A percentile compares a stretch with the other conserved stretches of the same genome.
Conservation (phyloP, 129 eudicot species). For the sunflower (Helianthus annuus) region DNA sequence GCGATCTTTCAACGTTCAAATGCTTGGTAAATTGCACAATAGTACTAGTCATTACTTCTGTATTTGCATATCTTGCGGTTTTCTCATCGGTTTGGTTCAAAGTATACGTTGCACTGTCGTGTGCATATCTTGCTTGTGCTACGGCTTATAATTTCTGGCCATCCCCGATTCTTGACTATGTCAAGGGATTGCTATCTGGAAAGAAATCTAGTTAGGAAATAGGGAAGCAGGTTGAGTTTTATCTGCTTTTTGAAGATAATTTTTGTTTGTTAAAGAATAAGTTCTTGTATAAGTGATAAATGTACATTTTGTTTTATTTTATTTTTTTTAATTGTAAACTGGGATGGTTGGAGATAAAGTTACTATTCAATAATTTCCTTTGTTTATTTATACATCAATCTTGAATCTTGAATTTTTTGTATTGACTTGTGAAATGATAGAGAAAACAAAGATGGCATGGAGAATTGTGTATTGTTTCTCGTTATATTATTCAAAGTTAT, state of each 20-base stretch:
- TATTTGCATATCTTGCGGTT: slow-evolving; percentile 52
- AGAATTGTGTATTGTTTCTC: no score
- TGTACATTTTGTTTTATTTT: slow-evolving; percentile 15
- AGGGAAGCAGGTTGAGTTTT: slow-evolving; percentile 9
- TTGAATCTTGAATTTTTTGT: no score
- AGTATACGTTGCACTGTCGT: slow-evolving; percentile 46
- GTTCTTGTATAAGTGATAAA: slow-evolving; percentile 19
- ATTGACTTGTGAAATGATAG: no score
- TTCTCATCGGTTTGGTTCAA: slow-evolving; percentile 66
- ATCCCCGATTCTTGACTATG: slow-evolving; percentile 38
- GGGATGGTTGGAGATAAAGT: slow-evolving; percentile 18
- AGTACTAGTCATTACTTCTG: slow-evolving; percentile 49
- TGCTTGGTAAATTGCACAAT: slow-evolving; percentile 46
- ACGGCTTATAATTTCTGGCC: slow-evolving; percentile 50
- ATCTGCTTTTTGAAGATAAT: slow-evolving; percentile 22
- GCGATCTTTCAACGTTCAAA: slow-evolving; percentile 57
- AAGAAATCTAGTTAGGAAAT: slow-evolving; percentile 39
- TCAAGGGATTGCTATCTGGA: slow-evolving; percentile 30
- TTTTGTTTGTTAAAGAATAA: slow-evolving; percentile 29
- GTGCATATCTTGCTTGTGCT: slow-evolving; percentile 57
- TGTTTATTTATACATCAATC: background rate
- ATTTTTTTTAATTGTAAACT: slow-evolving; percentile 25
- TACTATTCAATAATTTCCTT: slow-evolving; percentile 3
- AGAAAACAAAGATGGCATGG: no score
- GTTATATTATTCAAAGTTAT: no score